Evolutionary conservation across 2,329 filamentous ascomycete species (phyloP).

Genomic region (Colletotrichum acutatum): DNA sequence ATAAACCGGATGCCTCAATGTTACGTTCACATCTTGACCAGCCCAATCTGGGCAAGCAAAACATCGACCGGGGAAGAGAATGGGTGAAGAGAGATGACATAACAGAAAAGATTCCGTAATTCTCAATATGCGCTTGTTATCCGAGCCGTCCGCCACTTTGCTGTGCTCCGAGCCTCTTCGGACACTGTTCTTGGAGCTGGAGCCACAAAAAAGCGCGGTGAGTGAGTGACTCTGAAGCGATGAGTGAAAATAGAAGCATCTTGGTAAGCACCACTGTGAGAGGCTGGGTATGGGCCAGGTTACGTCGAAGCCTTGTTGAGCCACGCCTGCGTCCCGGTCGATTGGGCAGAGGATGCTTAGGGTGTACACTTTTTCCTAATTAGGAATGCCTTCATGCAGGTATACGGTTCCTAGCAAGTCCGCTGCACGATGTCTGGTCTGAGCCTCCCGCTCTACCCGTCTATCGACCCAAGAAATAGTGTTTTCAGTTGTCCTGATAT

Average conservation of each 20-base stretch:
- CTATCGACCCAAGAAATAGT: background rate
- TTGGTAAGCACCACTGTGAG: slow-evolving; percentile 28
- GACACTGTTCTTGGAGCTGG: background rate
- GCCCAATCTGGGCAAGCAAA: background rate
- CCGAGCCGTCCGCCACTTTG: slow-evolving; percentile 16
- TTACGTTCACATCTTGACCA: background rate
- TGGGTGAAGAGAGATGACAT: background rate
- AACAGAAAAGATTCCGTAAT: background rate
- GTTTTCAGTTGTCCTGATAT: background rate
- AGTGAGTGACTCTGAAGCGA: background rate
- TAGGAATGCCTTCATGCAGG: slow-evolving; percentile 10
- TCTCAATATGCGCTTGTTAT: background rate
- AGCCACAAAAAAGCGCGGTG: background rate
- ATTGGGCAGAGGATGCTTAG: slow-evolving; percentile 21
- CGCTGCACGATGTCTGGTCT: slow-evolving; percentile 9
- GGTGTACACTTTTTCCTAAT: slow-evolving; percentile 6
- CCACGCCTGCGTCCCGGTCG: background rate
- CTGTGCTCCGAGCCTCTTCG: background rate
- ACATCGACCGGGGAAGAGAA: background rate
- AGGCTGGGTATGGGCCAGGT: slow-evolving; percentile 6
- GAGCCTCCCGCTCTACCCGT: slow-evolving; percentile 13
- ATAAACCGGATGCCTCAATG: slow-evolving; percentile 21
- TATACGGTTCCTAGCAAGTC: background rate
- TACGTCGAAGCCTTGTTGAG: slow-evolving; percentile 6
- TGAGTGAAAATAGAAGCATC: slow-evolving; percentile 33